These are phyloP conservation scores for Sporobolomyces pararoseus DNA, from an alignment of 768 basidiomycete genomes.

Conservation along the genomic window DNA sequence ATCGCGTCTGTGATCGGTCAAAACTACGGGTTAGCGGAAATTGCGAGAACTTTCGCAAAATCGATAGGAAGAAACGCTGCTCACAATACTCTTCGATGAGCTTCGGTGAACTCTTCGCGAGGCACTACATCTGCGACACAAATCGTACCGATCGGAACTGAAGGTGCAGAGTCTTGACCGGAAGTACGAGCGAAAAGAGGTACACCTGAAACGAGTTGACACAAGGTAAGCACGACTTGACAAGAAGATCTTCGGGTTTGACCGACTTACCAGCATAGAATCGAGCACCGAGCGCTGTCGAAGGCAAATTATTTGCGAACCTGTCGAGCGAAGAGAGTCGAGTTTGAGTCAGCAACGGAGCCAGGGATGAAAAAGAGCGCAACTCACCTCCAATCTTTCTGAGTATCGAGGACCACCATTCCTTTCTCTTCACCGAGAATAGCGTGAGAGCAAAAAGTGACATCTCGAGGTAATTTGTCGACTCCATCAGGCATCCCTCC, in stretches of 20 bases:
- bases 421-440: slow-evolving; percentile 39
- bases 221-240: too few species aligned
- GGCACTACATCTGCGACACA: slow-evolving; percentile 44
- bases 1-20: too few species aligned
- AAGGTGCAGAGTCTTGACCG: slow-evolving; percentile 25
- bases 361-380: too few species aligned
- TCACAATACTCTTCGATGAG: slow-evolving; percentile 40
- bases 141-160: slow-evolving; percentile 41
- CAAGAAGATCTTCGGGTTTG: not conserved
- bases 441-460: slow-evolving; percentile 44
- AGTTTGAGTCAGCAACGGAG: too few species aligned
- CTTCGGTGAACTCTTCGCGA: slow-evolving; percentile 32
- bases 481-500: slow-evolving; percentile 38
- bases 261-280: slow-evolving; percentile 40
- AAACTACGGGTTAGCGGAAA: too few species aligned
- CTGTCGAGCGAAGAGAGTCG: not conserved
- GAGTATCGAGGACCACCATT: slow-evolving; percentile 38
- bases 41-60: not conserved
- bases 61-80: not conserved
- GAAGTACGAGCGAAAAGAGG: slow-evolving; percentile 37
- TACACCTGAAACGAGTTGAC: slow-evolving; percentile 4
- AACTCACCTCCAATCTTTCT: slow-evolving; percentile 37
- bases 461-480: slow-evolving; percentile 35
- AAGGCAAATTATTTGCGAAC: slow-evolving; percentile 14
- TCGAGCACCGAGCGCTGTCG: slow-evolving; percentile 29